These are phyloP conservation scores for Wickerhamiella domercqiae DNA, from an alignment of 805 yeast species.

Conservation along the genomic window DNA sequence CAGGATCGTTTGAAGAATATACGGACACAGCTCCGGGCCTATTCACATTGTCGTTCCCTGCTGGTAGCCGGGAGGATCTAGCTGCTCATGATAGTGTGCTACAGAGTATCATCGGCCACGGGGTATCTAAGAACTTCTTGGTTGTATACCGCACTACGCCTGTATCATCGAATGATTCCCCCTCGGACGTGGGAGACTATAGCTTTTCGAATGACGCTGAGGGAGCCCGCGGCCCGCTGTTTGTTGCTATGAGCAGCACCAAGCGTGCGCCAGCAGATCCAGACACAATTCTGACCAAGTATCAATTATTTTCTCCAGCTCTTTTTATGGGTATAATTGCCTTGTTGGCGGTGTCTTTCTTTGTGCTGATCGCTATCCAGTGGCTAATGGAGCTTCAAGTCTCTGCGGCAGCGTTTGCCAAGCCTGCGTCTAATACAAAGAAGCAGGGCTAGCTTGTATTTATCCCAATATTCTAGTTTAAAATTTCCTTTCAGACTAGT, in stretches of 20 bases:
- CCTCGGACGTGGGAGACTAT: too few relatives aligned
- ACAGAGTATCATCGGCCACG: conserved; percentile 19
- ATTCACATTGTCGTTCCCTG: conserved; percentile 40
- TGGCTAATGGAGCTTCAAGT: conserved; percentile 64
- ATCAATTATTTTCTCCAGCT: conserved; percentile 67
- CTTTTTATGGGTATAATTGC: conserved; percentile 64
- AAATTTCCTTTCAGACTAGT: background rate
- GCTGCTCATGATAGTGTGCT: conserved; percentile 17
- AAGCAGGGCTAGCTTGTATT: conserved; percentile 1
- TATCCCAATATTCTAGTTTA: background rate
- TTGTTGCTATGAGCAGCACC: background rate
- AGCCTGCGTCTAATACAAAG: conserved; percentile 28
- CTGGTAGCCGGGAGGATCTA: conserved; percentile 13
- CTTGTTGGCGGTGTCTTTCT: conserved; percentile 35
- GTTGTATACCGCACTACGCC: conserved; percentile 24
- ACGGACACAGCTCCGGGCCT: conserved; percentile 47
- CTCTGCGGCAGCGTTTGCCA: conserved; percentile 71
- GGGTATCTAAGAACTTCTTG: conserved; percentile 24
- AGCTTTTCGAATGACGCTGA: too few relatives aligned
- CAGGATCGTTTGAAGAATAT: conserved; percentile 36
- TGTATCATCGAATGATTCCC: conserved; percentile 1
- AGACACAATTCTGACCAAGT: conserved; percentile 39
- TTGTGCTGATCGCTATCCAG: conserved; percentile 46
- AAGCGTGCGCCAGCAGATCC: background rate
- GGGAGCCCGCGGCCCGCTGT: background rate